These are phyloP conservation scores for Fusarium sp. DNA, from an alignment of 2,329 filamentous ascomycete genomes.

Conservation along the genomic window DNA sequence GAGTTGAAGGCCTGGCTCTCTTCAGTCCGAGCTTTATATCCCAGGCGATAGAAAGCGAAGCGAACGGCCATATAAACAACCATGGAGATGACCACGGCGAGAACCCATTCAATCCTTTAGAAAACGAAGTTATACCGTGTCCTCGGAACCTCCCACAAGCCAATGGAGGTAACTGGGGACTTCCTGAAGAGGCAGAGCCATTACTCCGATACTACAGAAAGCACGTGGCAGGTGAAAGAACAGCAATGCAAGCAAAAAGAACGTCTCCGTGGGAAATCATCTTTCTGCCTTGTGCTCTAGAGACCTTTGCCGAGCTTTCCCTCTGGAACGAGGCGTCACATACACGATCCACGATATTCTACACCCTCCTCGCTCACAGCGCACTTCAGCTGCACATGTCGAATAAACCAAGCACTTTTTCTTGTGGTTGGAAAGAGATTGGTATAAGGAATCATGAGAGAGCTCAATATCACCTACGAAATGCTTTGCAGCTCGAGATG, in stretches of 20 bases:
- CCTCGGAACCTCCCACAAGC: neutral
- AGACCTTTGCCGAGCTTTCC: constrained; percentile 54
- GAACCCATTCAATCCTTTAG: accelerated
- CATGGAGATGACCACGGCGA: neutral
- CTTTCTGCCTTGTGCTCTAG: constrained; percentile 53
- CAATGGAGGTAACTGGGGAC: neutral
- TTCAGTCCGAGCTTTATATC: constrained; percentile 39
- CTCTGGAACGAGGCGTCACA: constrained; percentile 53
- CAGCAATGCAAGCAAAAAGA: constrained; percentile 42
- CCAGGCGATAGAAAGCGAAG: constrained; percentile 29
- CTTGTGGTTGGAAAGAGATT: constrained; percentile 43
- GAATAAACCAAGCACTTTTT: neutral
- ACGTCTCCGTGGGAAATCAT: constrained; percentile 58
- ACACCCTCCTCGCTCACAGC: constrained; percentile 53
- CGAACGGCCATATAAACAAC: neutral
- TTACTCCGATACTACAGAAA: constrained; percentile 45
- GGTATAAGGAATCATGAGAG: constrained; percentile 43
- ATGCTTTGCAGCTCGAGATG: constrained; percentile 48
- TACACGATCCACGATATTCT: constrained; percentile 52
- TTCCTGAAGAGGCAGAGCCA: constrained; percentile 39
- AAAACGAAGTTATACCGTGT: neutral
- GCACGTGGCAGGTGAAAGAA: constrained; percentile 41
- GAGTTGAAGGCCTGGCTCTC: constrained; percentile 32
- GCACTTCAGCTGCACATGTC: constrained; percentile 52
- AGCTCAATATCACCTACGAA: constrained; percentile 46